Conservation (phyloP, 2,329 filamentous ascomycete species). For the Fusarium transvaalense region DNA sequence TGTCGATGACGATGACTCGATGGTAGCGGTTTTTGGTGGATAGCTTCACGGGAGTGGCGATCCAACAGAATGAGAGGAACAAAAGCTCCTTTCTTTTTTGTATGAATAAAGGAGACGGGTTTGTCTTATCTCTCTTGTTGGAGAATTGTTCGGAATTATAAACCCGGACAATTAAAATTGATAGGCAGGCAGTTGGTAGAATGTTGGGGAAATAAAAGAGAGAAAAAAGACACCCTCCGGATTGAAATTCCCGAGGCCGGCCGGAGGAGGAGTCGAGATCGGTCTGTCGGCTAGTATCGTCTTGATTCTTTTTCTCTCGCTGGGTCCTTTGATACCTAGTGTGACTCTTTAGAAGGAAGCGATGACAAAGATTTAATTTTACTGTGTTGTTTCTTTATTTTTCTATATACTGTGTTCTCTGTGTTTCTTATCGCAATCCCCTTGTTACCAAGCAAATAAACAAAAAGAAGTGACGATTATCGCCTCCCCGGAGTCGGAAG, state of each 20-base stretch:
- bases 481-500: conserved; percentile 43
- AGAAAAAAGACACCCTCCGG: conserved; percentile 12
- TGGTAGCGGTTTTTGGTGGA: conserved; percentile 30
- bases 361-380: not conserved
- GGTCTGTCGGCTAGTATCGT: conserved; percentile 47
- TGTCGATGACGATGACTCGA: conserved; percentile 48
- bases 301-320: conserved; percentile 14
- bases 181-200: conserved; percentile 4
- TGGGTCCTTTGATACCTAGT: conserved; percentile 6
- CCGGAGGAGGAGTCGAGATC: conserved; percentile 29
- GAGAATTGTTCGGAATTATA: conserved; percentile 10
- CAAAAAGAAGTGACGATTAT: conserved; percentile 22
- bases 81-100: conserved; percentile 11
- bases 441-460: conserved; percentile 21
- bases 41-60: conserved; percentile 35
- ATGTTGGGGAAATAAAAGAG: conserved; percentile 16
- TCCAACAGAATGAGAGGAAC: conserved; percentile 5
- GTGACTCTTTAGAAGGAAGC: not conserved
- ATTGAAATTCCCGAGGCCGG: conserved; percentile 41
- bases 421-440: not conserved
- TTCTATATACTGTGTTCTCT: not conserved
- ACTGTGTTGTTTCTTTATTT: not conserved
- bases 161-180: conserved; percentile 1
- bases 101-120: not conserved
- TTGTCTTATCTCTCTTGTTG: not conserved